Base-by-base conservation (phyloP, 2,329 filamentous ascomycete species). In the Cadophora sp. region DNA sequence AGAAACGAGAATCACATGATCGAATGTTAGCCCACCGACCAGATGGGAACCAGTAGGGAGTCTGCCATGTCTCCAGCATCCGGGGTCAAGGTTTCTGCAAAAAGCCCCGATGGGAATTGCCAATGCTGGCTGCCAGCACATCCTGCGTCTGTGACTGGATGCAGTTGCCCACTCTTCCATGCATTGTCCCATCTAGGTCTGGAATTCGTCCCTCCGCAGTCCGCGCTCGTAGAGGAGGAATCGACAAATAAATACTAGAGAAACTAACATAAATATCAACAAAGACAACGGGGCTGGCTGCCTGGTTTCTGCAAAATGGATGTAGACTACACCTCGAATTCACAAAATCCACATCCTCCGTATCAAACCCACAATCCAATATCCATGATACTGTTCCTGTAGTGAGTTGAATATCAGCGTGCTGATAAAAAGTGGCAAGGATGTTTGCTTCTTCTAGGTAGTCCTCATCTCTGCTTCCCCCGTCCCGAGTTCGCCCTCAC, bases 21-120 rank as follows among this genome's bases (percentile, higher is more conserved):
- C 36, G 8, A 18, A 58, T 8, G 43, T 30, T 56, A 69, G n/a
- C 65, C 36, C 67, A 59, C 62, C 48, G 13, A 22, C 20, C 20
- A 16, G 18, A 43, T 43, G n/a, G 16, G 36, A 43, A n/a, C 55
- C 55, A 58, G 36, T 58, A 43, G 55, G 55, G 39, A 24, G 55
- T 16, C 27, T 18, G n/a, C 55, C 55, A 16, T 24, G 8, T 9
- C 22, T 39, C 55, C 55, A 58, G 36, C 33, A 20, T 58, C 20
- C 55, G 55, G 55, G 53, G 20, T 24, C 55, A 58, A 39, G 53
- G 33, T 41, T 39, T 30, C 27, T n/a, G 30, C 33, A 39, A 22
- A 56, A 56, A 41, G 18, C 22, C 53, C 53, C 33, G 53, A 56
- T 39, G n/a, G 39, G 14, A n/a, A n/a, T 33, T 43, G 55, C 53